Conservation (phyloP, 805 yeast genomes). For the Candida khao-thaluensis region DNA sequence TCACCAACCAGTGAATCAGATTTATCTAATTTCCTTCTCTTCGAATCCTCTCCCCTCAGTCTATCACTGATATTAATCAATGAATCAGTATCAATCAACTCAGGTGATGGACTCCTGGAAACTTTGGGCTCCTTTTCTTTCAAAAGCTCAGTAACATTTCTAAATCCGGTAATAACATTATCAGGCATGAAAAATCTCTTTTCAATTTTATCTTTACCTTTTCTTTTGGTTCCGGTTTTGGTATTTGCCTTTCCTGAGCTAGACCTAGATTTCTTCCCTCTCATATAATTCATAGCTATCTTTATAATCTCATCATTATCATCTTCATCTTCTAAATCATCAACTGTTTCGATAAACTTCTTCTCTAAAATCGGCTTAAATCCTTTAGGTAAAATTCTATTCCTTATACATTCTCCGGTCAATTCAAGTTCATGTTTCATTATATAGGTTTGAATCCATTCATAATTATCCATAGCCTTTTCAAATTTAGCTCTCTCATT, state of each 20-base stretch:
- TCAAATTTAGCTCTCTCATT: slow-evolving; percentile 79
- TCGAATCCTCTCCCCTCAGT: not conserved
- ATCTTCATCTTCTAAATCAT: slow-evolving; percentile 51
- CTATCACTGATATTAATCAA: slow-evolving; percentile 5
- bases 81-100: slow-evolving; percentile 14
- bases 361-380: slow-evolving; percentile 57
- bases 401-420: slow-evolving; percentile 47
- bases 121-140: not conserved
- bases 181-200: slow-evolving; percentile 73
- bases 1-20: not conserved
- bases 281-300: slow-evolving; percentile 65
- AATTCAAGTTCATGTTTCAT: slow-evolving; percentile 39
- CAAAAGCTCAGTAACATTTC: slow-evolving; percentile 33
- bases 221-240: not conserved
- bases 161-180: slow-evolving; percentile 64
- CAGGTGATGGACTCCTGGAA: slow-evolving; percentile 11
- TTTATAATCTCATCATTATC: slow-evolving; percentile 65
- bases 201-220: slow-evolving; percentile 16
- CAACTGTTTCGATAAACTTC: slow-evolving; percentile 63
- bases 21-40: not conserved
- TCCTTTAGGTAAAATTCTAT: slow-evolving; percentile 65
- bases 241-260: slow-evolving; percentile 2
- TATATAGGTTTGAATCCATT: slow-evolving; percentile 70
- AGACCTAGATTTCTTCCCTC: slow-evolving; percentile 10
- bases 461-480: slow-evolving; percentile 81